Conservation (phyloP, 208 protist species). For the Crithidia expoeki region DNA sequence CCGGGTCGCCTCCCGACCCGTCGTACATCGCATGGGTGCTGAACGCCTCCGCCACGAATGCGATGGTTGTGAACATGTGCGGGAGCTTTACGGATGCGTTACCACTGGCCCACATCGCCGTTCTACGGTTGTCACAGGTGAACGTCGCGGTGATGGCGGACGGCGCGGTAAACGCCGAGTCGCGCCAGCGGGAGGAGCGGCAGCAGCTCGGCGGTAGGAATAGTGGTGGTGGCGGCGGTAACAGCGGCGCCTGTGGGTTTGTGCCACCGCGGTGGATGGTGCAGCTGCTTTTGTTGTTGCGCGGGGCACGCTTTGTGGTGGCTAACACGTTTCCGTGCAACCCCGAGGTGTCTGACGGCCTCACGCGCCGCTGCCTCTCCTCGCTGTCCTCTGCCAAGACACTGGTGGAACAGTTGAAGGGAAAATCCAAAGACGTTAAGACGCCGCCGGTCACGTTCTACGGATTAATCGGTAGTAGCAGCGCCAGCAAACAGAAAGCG, state of each 20-base stretch:
- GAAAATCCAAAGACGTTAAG: slow-evolving; percentile 41
- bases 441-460: slow-evolving; percentile 43
- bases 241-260: slow-evolving; percentile 8
- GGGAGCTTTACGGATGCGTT: slow-evolving; percentile 51
- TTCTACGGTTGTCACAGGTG: slow-evolving; percentile 55
- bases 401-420: slow-evolving; percentile 38
- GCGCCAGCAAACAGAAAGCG: slow-evolving; percentile 28
- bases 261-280: slow-evolving; percentile 40
- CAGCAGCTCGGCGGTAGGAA: slow-evolving; percentile 19
- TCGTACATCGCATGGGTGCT: slow-evolving; percentile 53
- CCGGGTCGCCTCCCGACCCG: slow-evolving; percentile 35
- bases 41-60: slow-evolving; percentile 14
- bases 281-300: slow-evolving; percentile 65
- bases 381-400: slow-evolving; percentile 45
- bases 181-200: slow-evolving; percentile 65
- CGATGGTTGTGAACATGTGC: slow-evolving; percentile 45
- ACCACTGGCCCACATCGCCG: slow-evolving; percentile 36
- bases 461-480: slow-evolving; percentile 24
- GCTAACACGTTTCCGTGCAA: slow-evolving; percentile 49
- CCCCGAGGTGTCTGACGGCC: slow-evolving; percentile 37
- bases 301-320: slow-evolving; percentile 65
- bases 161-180: slow-evolving; percentile 51
- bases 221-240: background rate
- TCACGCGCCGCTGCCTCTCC: slow-evolving; percentile 45
- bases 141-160: slow-evolving; percentile 42